These are phyloP conservation scores for Trematosphaeria pertusa DNA, from an alignment of 2,329 filamentous ascomycete species.

Conservation along the genomic window DNA sequence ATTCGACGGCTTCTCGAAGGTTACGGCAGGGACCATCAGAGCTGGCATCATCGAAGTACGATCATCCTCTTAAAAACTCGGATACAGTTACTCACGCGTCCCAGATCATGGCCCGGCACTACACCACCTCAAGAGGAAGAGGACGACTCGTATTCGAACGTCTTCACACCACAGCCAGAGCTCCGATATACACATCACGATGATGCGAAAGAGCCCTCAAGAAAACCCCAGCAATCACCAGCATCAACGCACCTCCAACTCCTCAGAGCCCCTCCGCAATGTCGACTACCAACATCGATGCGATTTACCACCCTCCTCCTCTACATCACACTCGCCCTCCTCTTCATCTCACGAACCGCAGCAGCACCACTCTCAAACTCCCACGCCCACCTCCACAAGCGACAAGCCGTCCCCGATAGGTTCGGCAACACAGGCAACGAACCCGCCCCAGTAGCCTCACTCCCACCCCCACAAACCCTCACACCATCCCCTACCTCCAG, in stretches of 20 bases:
- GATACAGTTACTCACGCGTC: slow-evolving; percentile 4
- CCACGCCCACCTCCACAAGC: slow-evolving; percentile 4
- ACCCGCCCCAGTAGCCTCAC: slow-evolving; percentile 14
- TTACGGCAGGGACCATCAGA: background rate
- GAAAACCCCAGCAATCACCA: background rate
- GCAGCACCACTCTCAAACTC: slow-evolving; percentile 13
- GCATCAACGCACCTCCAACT: background rate
- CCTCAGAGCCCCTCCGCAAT: slow-evolving; percentile 11
- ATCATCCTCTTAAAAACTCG: too few relatives aligned
- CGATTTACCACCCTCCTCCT: slow-evolving; percentile 14
- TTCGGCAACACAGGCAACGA: slow-evolving; percentile 29
- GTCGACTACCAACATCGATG: slow-evolving; percentile 16
- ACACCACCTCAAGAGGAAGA: slow-evolving; percentile 1
- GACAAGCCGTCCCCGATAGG: slow-evolving; percentile 33
- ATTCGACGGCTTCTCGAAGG: background rate
- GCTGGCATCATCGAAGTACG: too few relatives aligned
- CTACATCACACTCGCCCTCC: slow-evolving; percentile 9
- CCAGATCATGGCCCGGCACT: slow-evolving; percentile 14
- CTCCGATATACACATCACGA: background rate
- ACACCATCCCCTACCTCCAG: slow-evolving; percentile 1
- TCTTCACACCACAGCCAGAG: slow-evolving; percentile 1
- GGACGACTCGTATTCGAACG: slow-evolving; percentile 4
- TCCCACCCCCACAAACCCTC: background rate
- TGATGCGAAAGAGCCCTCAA: background rate
- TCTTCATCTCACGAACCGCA: slow-evolving; percentile 8